These are phyloP conservation scores for Aspergillus nanangensis DNA, from an alignment of 495 filamentous ascomycete species.

Conservation along the genomic window DNA sequence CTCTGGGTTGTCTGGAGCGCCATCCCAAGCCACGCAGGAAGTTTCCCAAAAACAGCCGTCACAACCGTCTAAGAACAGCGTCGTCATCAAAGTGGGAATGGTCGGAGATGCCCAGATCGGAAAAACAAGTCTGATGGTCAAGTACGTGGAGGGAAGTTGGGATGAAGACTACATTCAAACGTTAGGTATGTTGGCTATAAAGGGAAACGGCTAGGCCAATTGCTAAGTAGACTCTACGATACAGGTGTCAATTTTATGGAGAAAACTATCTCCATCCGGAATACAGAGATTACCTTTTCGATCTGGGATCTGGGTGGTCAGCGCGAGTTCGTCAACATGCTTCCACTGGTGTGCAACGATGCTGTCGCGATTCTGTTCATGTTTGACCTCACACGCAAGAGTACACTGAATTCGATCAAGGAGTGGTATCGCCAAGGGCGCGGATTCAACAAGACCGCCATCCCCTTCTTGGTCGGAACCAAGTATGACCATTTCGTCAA, in stretches of 20 bases:
- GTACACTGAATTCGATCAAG: conserved; percentile 97
- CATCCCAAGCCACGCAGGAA: conserved; percentile 40
- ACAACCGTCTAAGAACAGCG: conserved; percentile 65
- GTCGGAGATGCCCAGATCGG: conserved; percentile 98
- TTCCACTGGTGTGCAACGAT: conserved; percentile 97
- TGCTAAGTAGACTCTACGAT: too few relatives aligned
- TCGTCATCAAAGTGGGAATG: conserved; percentile 99
- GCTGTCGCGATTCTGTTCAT: conserved; percentile 98
- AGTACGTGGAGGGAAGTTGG: conserved; percentile 98
- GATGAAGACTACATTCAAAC: conserved; percentile 99
- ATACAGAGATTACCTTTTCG: conserved; percentile 99
- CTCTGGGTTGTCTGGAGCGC: conserved; percentile 43
- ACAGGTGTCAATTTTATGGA: conserved; percentile 98
- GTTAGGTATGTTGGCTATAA: conserved; percentile 56
- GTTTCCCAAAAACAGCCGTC: conserved; percentile 35
- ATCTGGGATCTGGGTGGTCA: conserved; percentile 99
- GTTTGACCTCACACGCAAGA: conserved; percentile 98
- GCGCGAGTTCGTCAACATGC: conserved; percentile 98
- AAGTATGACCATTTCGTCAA: conserved; percentile 99
- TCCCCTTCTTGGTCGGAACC: conserved; percentile 92
- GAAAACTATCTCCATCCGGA: conserved; percentile 98
- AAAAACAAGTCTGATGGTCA: conserved; percentile 98
- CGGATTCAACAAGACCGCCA: conserved; percentile 98
- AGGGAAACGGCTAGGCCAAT: too few relatives aligned
- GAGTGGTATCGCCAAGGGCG: conserved; percentile 98